A percentile compares a stretch with the other conserved stretches of the same genome.
Evolutionary conservation across 352 stramenopile species (phyloP).

Genomic region (Phytophthora podocarpi): DNA sequence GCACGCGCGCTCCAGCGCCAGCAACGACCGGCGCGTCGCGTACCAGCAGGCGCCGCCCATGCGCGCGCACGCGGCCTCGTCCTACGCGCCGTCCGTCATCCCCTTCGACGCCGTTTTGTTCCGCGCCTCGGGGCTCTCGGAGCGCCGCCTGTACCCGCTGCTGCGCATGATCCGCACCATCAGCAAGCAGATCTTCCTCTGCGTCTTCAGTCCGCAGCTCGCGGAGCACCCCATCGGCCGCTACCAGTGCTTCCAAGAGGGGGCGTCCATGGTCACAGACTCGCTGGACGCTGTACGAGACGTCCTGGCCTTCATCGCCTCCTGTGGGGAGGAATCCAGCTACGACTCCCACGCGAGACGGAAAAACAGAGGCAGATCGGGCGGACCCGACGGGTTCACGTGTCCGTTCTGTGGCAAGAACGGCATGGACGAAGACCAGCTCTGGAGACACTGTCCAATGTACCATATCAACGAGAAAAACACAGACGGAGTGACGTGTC

Average conservation of each 20-base stretch:
- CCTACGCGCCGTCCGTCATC: conserved; percentile 8
- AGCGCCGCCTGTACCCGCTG: conserved; percentile 53
- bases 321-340: conserved; percentile 28
- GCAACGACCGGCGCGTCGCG: conserved; percentile 13
- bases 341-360: conserved; percentile 11
- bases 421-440: conserved; percentile 78
- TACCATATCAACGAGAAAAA: conserved; percentile 90
- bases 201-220: conserved; percentile 80
- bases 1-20: conserved; percentile 35
- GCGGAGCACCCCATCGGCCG: conserved; percentile 69
- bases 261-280: conserved; percentile 84
- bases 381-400: conserved; percentile 41
- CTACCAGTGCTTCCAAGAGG: conserved; percentile 81
- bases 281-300: conserved; percentile 63
- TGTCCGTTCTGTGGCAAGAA: conserved; percentile 80
- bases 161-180: conserved; percentile 72
- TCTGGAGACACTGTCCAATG: conserved; percentile 85
- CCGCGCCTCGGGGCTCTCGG: conserved; percentile 59
- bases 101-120: conserved; percentile 76
- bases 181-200: conserved; percentile 86
- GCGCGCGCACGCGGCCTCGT: conserved; percentile 7
- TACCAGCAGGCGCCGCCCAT: conserved; percentile 25
- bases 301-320: conserved; percentile 73
- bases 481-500: conserved; percentile 68
- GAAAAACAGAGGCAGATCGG: conserved; percentile 28